Base-by-base conservation (phyloP, 495 filamentous ascomycete species). In the Mytilinidion resinicola region DNA sequence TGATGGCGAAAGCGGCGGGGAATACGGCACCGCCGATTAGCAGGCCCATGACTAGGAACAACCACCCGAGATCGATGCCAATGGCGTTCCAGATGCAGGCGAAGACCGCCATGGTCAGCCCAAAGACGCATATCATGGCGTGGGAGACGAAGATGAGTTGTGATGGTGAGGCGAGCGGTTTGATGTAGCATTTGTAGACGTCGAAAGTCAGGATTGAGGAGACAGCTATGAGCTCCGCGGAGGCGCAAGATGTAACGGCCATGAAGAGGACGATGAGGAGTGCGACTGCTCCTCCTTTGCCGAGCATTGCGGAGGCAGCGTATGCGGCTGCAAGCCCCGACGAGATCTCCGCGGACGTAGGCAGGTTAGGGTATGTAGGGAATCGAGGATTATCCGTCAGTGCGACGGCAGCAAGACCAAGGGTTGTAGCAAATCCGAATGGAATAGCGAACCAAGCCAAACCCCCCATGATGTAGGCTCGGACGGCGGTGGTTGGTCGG, bases 81-180 rank as follows among this genome's bases (percentile, higher is more conserved):
- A 63, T 56, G 11, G 55, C 63, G 49, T 66, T 67, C 63, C 70
- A 73, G 38, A 69, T 70, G 35, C 69, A 65, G 38, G 68, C 69
- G 56, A 63, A 69, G 34, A 65, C 62, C 10, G 77, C 75, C 25
- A 81, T 71, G 20, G 80, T 68, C 6, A 82, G 20, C 9, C 64
- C 64, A 48, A 67, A 69, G 6, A 69, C 53, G 41, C 64, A 64
- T 38, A 67, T 69, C 60, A 63, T 64, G 37, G 64, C 41, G 41
- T 69, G 67, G 3, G 47, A 55, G 51, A 69, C 54, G 35, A 64
- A 57, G 37, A 69, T 69, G 19, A 69, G 60, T 35, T 62, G 55
- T 4, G 56, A 46, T 2, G 60, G 57, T 14, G 60, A 47, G 4
- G 67, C 67, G 11, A 39, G 51, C 6, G 63, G 63, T 25, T 69